phyloP scores from a whole-genome alignment of 2,329 filamentous ascomycete genomes.

The Paecilomyces sp. region DNA sequence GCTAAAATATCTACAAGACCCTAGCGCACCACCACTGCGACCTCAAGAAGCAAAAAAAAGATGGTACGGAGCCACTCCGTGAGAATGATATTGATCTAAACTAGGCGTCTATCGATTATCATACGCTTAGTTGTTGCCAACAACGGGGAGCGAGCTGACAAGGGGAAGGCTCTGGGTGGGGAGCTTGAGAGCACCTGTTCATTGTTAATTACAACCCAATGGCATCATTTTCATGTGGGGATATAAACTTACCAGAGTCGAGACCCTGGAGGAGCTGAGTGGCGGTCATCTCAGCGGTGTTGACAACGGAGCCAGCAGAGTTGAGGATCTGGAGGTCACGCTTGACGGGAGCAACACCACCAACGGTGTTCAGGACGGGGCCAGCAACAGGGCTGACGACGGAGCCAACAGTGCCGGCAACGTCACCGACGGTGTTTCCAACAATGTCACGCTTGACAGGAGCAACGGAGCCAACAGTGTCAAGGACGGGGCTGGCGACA shows the following conservation, averaged over 20 bases:
- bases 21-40: background rate
- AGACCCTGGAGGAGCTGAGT: background rate
- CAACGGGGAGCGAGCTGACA: background rate
- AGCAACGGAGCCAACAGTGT: background rate
- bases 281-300: background rate
- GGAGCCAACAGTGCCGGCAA: slow-evolving; percentile 1
- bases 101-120: background rate
- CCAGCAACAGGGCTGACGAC: slow-evolving; percentile 1
- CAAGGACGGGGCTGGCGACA: background rate
- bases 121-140: background rate
- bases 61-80: background rate
- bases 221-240: background rate
- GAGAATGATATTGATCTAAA: background rate
- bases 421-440: slow-evolving; percentile 1
- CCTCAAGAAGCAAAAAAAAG: background rate
- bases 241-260: background rate
- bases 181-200: background rate
- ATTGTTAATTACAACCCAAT: background rate
- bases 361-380: slow-evolving; percentile 3
- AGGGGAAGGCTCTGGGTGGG: background rate
- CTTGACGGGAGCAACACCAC: background rate
- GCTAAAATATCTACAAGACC: background rate
- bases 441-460: no score
- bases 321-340: background rate
- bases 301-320: background rate